Evolutionary conservation across 2,329 filamentous ascomycete species (phyloP), one percentile per base, ranked within the genome.

Genomic region (Emmonsiellopsis sp.): DNA sequence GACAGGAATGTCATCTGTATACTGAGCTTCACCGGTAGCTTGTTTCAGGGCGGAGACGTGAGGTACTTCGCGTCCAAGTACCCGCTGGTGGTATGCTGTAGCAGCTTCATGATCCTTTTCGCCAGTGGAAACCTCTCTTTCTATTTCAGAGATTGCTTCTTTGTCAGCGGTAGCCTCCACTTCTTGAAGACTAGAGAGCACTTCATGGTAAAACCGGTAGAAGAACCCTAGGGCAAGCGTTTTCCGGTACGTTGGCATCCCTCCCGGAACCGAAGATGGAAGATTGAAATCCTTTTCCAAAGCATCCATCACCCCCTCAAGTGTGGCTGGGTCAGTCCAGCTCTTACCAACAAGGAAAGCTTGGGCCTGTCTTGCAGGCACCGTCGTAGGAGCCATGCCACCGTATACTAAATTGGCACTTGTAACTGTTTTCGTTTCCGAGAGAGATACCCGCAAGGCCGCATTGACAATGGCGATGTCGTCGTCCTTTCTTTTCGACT

Each of bases 401-500:
- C 93, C 93, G 61, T 95, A 97, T 2, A 95, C 87, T 20, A 98
- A 76, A 62, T 86, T 89, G 55, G 82, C 84, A 58, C 85, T 84
- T 56, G 84, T 78, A 5, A 97, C 88, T 1, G 82, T 67, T 42
- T 92, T 81, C 1, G 79, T 76, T 2, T 86, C 79, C 40, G 84
- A 80, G 2, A 97, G 72, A 5, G 80, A 81, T 5, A 97, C 78
- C 37, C 89, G 82, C 54, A 97, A 71, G 1, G 92, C 90, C 31
- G 87, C 84, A 48, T 94, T 97, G 26, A 97, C 93, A 62, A 98
- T 97, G 2, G 93, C 93, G 66, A 98, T 97, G 66, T 98, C 93
- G 63, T 98, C 93, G 63, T 98, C 93, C 67, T 97, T 97, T 60
- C 93, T 78, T 76, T 98, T 98, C 0, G 93, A 84, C 68, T 97